Percentiles rank a stretch among this genome's conserved stretches.
phyloP scores from a whole-genome alignment of 2,329 filamentous ascomycete species.

The Colletotrichum nymphaeae region DNA sequence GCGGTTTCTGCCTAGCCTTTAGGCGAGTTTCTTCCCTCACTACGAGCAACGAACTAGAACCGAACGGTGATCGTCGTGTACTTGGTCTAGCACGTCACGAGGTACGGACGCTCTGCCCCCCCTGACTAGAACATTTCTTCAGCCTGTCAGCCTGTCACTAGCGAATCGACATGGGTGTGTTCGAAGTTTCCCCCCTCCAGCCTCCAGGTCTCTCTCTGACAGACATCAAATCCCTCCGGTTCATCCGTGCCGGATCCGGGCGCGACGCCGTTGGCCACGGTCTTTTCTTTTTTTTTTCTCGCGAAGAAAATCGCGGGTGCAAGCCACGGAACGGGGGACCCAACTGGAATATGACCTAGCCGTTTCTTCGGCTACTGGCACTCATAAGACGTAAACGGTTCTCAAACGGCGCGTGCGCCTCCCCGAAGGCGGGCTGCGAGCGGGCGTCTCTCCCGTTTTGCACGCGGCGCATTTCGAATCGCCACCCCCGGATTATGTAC shows the following conservation, averaged over 20 bases:
- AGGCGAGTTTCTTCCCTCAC: not conserved
- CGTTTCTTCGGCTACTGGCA: not conserved
- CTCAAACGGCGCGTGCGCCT: not conserved
- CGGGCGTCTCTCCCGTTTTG: too few relatives aligned
- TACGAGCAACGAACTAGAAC: not conserved
- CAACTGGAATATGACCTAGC: not conserved
- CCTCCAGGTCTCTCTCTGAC: not conserved
- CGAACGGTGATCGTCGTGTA: not conserved
- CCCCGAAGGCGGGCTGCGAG: not conserved
- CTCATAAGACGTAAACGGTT: not conserved
- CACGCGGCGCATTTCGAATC: not conserved
- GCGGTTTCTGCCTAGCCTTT: not conserved
- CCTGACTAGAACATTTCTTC: slow-evolving; percentile 13
- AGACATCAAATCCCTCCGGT: not conserved
- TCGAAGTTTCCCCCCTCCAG: not conserved
- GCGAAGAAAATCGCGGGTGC: slow-evolving; percentile 1
- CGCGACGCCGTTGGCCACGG: slow-evolving; percentile 14
- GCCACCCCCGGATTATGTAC: not conserved
- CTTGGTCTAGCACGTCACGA: not conserved
- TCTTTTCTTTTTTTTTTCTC: not conserved
- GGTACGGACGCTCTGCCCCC: not conserved
- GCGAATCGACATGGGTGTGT: not conserved
- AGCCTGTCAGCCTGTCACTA: not conserved
- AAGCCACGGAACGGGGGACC: not conserved
- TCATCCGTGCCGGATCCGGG: slow-evolving; percentile 17